A percentile compares a stretch with the other conserved stretches of the same genome.
Evolutionary conservation across 768 basidiomycete genomes (phyloP).

Genomic region (Phanerodontia chrysosporium): DNA sequence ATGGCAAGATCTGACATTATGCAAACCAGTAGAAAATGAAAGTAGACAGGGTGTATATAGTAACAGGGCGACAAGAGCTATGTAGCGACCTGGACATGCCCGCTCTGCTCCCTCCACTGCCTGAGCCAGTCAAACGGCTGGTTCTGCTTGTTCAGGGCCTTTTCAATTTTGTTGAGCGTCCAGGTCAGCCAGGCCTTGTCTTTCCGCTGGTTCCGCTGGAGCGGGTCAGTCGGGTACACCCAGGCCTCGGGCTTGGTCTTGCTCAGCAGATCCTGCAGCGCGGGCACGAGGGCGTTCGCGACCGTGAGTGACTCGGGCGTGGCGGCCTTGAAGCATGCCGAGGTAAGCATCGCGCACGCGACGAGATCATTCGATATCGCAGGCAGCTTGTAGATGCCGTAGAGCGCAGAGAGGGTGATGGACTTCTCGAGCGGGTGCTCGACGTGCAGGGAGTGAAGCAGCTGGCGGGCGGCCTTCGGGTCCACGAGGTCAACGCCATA

Average conservation of each 20-base stretch:
- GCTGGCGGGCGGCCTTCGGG: slow-evolving; percentile 46
- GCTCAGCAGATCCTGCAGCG: slow-evolving; percentile 32
- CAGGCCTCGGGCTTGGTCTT: slow-evolving; percentile 15
- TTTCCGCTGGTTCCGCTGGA: slow-evolving; percentile 27
- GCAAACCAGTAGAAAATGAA: not conserved
- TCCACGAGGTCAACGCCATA: slow-evolving; percentile 50
- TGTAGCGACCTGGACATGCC: slow-evolving; percentile 16
- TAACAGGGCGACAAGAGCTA: not conserved
- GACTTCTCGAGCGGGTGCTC: slow-evolving; percentile 43
- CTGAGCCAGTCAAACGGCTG: slow-evolving; percentile 23
- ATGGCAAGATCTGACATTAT: not conserved
- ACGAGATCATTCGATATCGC: slow-evolving; percentile 51
- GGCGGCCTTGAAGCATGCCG: slow-evolving; percentile 48
- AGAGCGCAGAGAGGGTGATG: slow-evolving; percentile 50
- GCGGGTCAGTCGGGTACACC: slow-evolving; percentile 13
- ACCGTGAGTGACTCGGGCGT: slow-evolving; percentile 32
- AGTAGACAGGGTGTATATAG: not conserved
- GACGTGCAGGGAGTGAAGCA: slow-evolving; percentile 52
- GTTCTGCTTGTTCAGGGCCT: slow-evolving; percentile 26
- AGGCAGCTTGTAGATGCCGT: slow-evolving; percentile 49
- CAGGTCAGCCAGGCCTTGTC: slow-evolving; percentile 35
- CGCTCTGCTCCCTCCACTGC: slow-evolving; percentile 23
- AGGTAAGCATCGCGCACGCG: slow-evolving; percentile 51
- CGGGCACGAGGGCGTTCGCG: slow-evolving; percentile 38
- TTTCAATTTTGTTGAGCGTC: slow-evolving; percentile 33